Evolutionary conservation across 129 eudicot species (phyloP).

Genomic region (Lonicera japonica): DNA sequence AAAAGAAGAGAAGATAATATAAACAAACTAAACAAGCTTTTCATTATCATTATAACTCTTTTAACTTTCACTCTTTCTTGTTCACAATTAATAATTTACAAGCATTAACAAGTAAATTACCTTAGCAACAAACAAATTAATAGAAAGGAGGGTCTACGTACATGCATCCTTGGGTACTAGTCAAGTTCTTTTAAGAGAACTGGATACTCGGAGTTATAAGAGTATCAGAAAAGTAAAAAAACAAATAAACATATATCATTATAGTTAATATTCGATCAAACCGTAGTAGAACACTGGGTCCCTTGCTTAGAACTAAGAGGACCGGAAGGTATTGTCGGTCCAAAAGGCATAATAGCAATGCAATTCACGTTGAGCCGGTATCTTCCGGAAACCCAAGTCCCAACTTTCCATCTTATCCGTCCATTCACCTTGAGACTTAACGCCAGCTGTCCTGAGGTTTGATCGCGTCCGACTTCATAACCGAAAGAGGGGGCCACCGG

Average conservation of each 20-base stretch:
- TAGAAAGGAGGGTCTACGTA: no score
- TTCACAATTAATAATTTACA: neutral
- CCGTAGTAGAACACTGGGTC: slow-evolving; percentile 51
- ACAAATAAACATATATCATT: neutral
- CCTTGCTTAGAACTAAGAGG: slow-evolving; percentile 58
- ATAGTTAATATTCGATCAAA: slow-evolving; percentile 14
- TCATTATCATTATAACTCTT: neutral
- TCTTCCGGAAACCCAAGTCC: slow-evolving; percentile 72
- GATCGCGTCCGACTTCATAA: slow-evolving; percentile 61
- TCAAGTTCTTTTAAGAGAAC: no score
- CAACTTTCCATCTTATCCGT: slow-evolving; percentile 66
- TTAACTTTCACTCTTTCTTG: neutral
- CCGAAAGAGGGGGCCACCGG: slow-evolving; percentile 63
- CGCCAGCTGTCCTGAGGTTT: slow-evolving; percentile 42
- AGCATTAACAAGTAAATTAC: no score
- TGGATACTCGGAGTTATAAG: no score
- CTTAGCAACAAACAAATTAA: no score
- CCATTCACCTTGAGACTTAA: slow-evolving; percentile 56
- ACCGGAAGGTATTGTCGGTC: slow-evolving; percentile 48
- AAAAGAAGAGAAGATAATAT: slow-evolving; percentile 4
- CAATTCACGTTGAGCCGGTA: slow-evolving; percentile 64
- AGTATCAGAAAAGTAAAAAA: no score
- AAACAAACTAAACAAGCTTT: slow-evolving; percentile 16
- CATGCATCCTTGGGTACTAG: no score
- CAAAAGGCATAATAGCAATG: slow-evolving; percentile 52